Base-by-base conservation (phyloP, 805 yeast genomes). In the Isabelozyma gotoi region DNA sequence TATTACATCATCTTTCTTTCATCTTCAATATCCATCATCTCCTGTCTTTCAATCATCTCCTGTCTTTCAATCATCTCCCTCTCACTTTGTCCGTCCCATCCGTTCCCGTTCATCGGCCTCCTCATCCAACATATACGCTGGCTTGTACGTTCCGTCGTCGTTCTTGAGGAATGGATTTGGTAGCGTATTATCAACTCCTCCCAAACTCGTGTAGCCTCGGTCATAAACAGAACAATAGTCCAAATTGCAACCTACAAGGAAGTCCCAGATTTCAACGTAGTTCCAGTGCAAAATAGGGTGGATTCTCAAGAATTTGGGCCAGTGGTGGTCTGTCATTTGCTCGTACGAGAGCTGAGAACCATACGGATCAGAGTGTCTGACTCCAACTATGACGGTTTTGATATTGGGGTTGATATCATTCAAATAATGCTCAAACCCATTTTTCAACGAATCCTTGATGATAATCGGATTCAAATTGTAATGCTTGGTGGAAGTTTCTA, bases 201-300 rank as follows among this genome's bases (percentile, higher is more conserved):
- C 99, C 15, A 94, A 64, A 1, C 96, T 88, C 1, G 99, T 91
- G 57, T 85, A 94, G 0, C 99, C 99, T 31, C 52, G 43, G 51
- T 86, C 95, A 56, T 94, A 94, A 43, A 94, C 66, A 2, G 59
- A 53, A 60, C 98, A 92, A 60, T 92, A 90, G 2, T 75, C 74
- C 34, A 84, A 74, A n/a, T 74, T 58, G 16, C 80, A 68, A 17
- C 67, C 76, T 16, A 81, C 64, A 39, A 92, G 63, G 57, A 92
- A 91, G 50, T 80, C 80, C 99, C 99, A 94, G 2, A 94, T 74
- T 44, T 90, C 88, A 16, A 77, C 76, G 52, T 88, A 85, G 33
- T 78, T 78, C 98, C 98, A 94, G 43, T 87, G 87, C 35, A 94
- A 71, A 5, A 94, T 81, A 0, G 99, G 98, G 56, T 91, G 96